Base-by-base conservation (phyloP, 208 protist genomes). In the Leishmania arabica region DNA sequence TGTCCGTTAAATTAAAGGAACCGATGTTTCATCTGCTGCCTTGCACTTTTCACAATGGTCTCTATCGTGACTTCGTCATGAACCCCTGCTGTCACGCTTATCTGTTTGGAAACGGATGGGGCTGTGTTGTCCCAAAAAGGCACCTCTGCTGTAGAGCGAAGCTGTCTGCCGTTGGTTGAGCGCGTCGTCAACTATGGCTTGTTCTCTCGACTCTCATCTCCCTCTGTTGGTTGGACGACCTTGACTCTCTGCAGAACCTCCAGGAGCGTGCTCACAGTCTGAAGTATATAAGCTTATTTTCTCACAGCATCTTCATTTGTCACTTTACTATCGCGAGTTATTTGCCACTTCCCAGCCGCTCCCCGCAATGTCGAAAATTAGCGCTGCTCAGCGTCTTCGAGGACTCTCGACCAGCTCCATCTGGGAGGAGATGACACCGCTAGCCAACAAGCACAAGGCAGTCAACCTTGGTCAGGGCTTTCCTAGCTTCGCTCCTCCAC, bases 401-500 rank as follows among this genome's bases (percentile, higher is more conserved):
- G 84, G 69, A 0, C 60, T 93, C 0, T 88, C 90, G 1, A 88
- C 69, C 31, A 86, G 64, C 58, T 90, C 86, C 7, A 91, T 97
- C 58, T 98, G 92, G 90, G 80, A 89, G 65, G 90, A 94, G 66
- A 98, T 98, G 86, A 97, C 95, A 19, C 93, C 94, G 58, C 86
- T 98, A 19, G 90, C 96, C 42, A 92, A 90, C 65, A 80, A 95
- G 82, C 84, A 96, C 82, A 95, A 97, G 58, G 86, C 95, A 37
- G 85, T 98, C 21, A 98, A 99, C 75, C 91, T 99, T n/a, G 95
- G 96, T 27, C 95, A 98, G 72, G 96, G 96, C 7, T 99, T 98
- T 71, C 97, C 97, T 31, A 93, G 92, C 77, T 97, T 96, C 54
- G 71, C 85, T 37, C 92, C 95, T 54, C 90, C 92, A 2, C 49